phyloP scores from a whole-genome alignment of 2,329 filamentous ascomycete species.

The Phyllachora maydis region DNA sequence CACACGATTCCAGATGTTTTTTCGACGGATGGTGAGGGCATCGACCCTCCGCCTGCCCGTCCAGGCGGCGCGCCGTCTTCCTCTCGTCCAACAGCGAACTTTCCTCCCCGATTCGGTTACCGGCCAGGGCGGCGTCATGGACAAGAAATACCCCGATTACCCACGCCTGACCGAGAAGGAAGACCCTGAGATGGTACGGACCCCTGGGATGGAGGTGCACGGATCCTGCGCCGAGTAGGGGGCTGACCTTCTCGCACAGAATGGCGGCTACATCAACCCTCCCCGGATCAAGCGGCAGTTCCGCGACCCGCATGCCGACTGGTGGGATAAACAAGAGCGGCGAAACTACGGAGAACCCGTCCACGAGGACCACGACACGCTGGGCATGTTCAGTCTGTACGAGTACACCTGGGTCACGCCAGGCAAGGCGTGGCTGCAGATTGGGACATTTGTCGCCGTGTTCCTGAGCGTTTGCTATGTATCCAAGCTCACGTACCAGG shows the following conservation, averaged over 20 bases:
- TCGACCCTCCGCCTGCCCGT: too few species aligned
- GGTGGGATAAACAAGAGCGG: conserved; percentile 96
- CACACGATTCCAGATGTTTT: too few species aligned
- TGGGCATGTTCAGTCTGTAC: conserved; percentile 76
- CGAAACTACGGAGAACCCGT: conserved; percentile 92
- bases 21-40: too few species aligned
- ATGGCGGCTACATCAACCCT: conserved; percentile 69
- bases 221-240: neutral
- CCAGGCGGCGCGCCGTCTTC: conserved; percentile 28
- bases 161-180: conserved; percentile 31
- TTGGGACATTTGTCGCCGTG: conserved; percentile 43
- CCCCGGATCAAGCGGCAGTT: conserved; percentile 67
- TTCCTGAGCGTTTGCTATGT: conserved; percentile 45
- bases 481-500: conserved; percentile 51
- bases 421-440: conserved; percentile 45
- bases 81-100: conserved; percentile 32
- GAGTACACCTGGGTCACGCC: conserved; percentile 70
- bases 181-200: conserved; percentile 42
- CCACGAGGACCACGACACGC: conserved; percentile 87
- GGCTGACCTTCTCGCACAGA: conserved; percentile 26
- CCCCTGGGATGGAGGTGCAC: neutral
- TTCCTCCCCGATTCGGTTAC: conserved; percentile 30
- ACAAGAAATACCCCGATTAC: conserved; percentile 30
- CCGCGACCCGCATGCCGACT: conserved; percentile 80
- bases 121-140: conserved; percentile 21